Percentiles rank a stretch among this genome's conserved stretches.
Conservation (phyloP, 257 asterid species). For the Cordia subcordata region DNA sequence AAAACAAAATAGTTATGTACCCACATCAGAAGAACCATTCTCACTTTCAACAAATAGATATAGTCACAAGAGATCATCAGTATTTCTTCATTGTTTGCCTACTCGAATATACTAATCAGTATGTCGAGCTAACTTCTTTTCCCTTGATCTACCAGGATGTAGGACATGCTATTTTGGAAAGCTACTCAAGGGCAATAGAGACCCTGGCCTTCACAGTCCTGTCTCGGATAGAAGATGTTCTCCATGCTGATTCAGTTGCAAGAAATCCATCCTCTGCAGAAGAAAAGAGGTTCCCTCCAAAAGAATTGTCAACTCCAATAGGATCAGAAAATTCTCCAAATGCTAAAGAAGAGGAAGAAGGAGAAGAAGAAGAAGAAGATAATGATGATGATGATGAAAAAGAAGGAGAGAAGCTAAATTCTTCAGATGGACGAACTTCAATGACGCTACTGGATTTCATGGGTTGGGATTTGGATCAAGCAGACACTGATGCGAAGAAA, state of each 20-base stretch:
- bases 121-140: not conserved
- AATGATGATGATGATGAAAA: too few relatives aligned
- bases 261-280: constrained; percentile 28
- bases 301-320: constrained; percentile 5
- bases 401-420: constrained; percentile 32
- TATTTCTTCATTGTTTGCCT: not conserved
- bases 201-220: constrained; percentile 72
- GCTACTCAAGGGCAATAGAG: constrained; percentile 88
- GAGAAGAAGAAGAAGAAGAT: too few relatives aligned
- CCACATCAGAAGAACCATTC: too few relatives aligned
- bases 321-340: constrained; percentile 17
- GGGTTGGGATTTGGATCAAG: constrained; percentile 12
- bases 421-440: constrained; percentile 22
- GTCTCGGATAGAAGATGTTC: constrained; percentile 77
- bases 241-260: constrained; percentile 58
- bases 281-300: constrained; percentile 29
- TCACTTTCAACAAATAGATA: too few relatives aligned
- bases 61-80: too few relatives aligned
- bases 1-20: too few relatives aligned
- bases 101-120: not conserved
- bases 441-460: constrained; percentile 46
- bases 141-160: constrained; percentile 50
- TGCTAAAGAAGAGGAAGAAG: constrained; percentile 33
- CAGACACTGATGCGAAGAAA: constrained; percentile 19
- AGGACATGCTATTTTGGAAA: constrained; percentile 83